These are phyloP conservation scores for Xylaria sp. DNA, from an alignment of 2,329 filamentous ascomycete species.

Conservation along the genomic window DNA sequence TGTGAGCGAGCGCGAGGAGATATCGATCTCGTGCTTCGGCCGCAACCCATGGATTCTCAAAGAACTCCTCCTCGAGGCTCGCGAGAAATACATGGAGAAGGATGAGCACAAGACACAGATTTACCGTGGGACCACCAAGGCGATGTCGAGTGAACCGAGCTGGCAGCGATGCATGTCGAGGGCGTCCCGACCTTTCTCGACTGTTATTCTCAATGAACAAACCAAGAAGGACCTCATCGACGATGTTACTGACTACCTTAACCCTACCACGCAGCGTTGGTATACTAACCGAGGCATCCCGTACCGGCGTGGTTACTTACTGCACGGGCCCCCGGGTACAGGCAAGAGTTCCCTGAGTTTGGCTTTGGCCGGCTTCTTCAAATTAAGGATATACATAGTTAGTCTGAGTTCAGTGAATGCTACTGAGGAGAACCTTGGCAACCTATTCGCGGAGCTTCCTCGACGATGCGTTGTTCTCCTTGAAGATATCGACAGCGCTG, in stretches of 20 bases:
- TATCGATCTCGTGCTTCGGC: constrained; percentile 66
- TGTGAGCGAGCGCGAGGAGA: constrained; percentile 61
- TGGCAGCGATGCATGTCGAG: constrained; percentile 70
- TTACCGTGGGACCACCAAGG: constrained; percentile 60
- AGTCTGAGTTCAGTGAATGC: constrained; percentile 67
- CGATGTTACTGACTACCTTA: constrained; percentile 68
- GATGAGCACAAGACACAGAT: constrained; percentile 69
- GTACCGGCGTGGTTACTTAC: constrained; percentile 81
- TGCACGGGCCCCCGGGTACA: constrained; percentile 80
- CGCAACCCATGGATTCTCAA: constrained; percentile 66
- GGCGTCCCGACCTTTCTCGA: constrained; percentile 65
- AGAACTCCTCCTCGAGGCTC: constrained; percentile 65
- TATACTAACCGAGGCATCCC: constrained; percentile 85
- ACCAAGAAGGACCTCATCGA: constrained; percentile 64
- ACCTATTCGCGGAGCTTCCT: constrained; percentile 70
- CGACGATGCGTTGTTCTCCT: constrained; percentile 74
- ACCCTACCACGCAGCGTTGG: constrained; percentile 71
- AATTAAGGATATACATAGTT: constrained; percentile 74
- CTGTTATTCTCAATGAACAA: constrained; percentile 67
- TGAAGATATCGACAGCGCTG: constrained; percentile 78
- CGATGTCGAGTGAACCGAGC: constrained; percentile 49
- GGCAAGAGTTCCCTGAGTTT: constrained; percentile 77
- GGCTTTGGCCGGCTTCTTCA: constrained; percentile 72
- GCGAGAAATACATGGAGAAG: constrained; percentile 58
- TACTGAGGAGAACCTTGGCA: constrained; percentile 68